Conservation (phyloP, 768 basidiomycete species). For the Exidia glandulosa region DNA sequence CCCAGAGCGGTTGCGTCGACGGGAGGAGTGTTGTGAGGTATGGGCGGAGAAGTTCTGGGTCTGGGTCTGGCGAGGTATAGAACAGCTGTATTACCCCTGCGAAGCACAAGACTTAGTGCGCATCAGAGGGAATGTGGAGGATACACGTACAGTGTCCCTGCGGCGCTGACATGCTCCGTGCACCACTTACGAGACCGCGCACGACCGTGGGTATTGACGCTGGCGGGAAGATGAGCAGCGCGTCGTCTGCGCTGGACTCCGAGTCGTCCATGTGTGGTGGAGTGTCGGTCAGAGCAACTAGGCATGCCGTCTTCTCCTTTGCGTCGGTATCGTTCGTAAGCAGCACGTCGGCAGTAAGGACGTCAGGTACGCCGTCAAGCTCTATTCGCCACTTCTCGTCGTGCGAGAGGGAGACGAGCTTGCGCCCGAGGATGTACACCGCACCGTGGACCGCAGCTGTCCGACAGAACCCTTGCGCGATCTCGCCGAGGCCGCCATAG, state of each 20-base stretch:
- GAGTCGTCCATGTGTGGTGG: background rate
- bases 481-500: slow-evolving; percentile 87
- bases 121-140: background rate
- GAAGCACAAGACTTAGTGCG: background rate
- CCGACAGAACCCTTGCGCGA: slow-evolving; percentile 72
- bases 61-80: background rate
- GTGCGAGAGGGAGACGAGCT: slow-evolving; percentile 1
- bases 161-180: background rate
- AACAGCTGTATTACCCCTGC: background rate
- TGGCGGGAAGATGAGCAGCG: background rate
- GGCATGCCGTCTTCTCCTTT: background rate
- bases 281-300: background rate
- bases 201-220: background rate
- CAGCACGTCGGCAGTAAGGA: slow-evolving; percentile 7
- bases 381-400: slow-evolving; percentile 2
- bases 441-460: slow-evolving; percentile 63
- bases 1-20: background rate
- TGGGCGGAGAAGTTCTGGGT: background rate
- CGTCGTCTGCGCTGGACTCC: background rate
- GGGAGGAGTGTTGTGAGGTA: background rate
- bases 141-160: background rate
- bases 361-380: slow-evolving; percentile 6
- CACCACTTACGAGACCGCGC: background rate
- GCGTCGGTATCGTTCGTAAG: background rate
- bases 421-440: slow-evolving; percentile 28